phyloP scores from a whole-genome alignment of 2,329 filamentous ascomycete genomes.

The Plenodomus tracheiphilus region DNA sequence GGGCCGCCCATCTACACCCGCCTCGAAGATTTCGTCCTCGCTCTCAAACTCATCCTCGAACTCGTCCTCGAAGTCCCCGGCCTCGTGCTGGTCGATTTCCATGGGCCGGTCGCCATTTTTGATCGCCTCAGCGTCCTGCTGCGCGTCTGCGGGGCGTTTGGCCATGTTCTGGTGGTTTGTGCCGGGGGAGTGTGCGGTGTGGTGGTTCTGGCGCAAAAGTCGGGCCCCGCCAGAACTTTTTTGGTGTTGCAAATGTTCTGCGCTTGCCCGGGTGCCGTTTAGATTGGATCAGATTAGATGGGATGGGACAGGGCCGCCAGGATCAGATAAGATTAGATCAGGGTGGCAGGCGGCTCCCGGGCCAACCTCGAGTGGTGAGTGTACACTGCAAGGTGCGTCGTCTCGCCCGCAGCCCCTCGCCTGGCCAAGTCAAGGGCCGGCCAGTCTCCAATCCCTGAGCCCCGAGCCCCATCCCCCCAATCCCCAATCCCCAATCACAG shows the following conservation, averaged over 20 bases:
- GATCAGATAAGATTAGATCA: too few species aligned
- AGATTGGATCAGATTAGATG: too few species aligned
- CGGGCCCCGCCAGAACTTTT: constrained; percentile 21
- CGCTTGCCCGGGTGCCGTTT: too few species aligned
- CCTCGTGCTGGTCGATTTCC: constrained; percentile 51
- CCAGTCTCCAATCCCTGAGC: not conserved
- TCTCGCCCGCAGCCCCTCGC: not conserved
- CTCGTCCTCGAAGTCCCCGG: constrained; percentile 87
- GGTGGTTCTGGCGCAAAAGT: not conserved
- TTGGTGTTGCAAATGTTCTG: constrained; percentile 4
- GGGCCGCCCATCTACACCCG: constrained; percentile 88
- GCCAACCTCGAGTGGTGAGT: too few species aligned
- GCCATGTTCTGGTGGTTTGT: constrained; percentile 52
- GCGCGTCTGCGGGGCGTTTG: constrained; percentile 61
- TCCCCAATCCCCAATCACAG: constrained; percentile 5
- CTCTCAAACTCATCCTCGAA: constrained; percentile 92
- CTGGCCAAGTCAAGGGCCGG: not conserved
- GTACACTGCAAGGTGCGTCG: too few species aligned
- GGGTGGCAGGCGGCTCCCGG: constrained; percentile 1
- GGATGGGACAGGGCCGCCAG: too few species aligned
- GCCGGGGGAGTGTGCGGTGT: not conserved
- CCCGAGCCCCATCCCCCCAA: not conserved
- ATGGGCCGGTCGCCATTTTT: constrained; percentile 65
- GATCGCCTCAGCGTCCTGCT: constrained; percentile 56
- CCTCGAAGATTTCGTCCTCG: constrained; percentile 89